These are phyloP conservation scores for Puccinia novopanici DNA, from an alignment of 1,284 basidiomycete species.

Conservation along the genomic window DNA sequence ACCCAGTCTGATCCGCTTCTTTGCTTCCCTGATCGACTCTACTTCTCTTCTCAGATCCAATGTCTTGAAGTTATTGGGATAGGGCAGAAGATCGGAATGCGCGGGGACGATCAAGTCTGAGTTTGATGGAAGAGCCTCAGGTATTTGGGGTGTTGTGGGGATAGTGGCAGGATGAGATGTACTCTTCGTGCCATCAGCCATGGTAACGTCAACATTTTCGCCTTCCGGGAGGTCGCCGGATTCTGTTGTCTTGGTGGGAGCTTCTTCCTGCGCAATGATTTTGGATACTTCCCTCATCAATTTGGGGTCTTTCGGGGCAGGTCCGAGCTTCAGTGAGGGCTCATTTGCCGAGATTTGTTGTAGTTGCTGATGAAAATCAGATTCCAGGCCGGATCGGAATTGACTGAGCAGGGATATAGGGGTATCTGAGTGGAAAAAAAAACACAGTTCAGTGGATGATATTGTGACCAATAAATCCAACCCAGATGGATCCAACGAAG, in stretches of 20 bases:
- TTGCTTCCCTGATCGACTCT: constrained; percentile 80
- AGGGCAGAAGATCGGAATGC: constrained; percentile 74
- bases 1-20: constrained; percentile 84
- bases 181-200: constrained; percentile 51
- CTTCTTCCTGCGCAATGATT: constrained; percentile 62
- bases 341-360: constrained; percentile 24
- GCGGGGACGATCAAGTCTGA: constrained; percentile 63
- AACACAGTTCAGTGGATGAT: background rate
- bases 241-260: constrained; percentile 38
- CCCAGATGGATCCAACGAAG: background rate
- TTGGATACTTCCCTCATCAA: constrained; percentile 76
- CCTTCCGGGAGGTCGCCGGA: constrained; percentile 53
- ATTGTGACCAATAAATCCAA: background rate
- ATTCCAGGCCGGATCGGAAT: constrained; percentile 47
- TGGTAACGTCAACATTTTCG: constrained; percentile 42
- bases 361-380: constrained; percentile 34
- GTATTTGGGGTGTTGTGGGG: constrained; percentile 23
- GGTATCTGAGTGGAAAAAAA: constrained; percentile 34
- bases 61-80: constrained; percentile 77
- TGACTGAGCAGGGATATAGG: constrained; percentile 33
- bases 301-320: constrained; percentile 73
- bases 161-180: constrained; percentile 29
- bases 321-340: constrained; percentile 73
- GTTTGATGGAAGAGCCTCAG: constrained; percentile 19
- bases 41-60: constrained; percentile 90